Percentiles rank a stretch among this genome's conserved stretches.
Evolutionary conservation across 306 rosid genomes (phyloP).

Genomic region (Spatholobus suberectus): DNA sequence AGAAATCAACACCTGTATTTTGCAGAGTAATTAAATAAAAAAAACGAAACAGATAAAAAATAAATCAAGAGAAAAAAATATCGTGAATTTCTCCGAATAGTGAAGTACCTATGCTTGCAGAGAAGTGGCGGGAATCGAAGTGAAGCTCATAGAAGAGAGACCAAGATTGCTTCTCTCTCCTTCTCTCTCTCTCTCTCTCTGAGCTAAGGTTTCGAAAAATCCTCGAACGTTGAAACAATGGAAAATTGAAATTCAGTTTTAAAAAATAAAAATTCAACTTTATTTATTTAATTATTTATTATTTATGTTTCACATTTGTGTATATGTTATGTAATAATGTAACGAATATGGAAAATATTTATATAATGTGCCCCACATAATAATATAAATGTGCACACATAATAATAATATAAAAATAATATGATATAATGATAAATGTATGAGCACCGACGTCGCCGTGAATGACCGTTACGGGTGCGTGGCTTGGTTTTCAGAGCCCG

Average conservation of each 20-base stretch:
- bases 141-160: conserved; percentile 69
- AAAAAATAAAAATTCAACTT: not conserved
- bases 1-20: conserved; percentile 37
- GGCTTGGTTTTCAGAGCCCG: conserved; percentile 22
- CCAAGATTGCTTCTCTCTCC: conserved; percentile 25
- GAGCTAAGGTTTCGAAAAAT: conserved; percentile 82
- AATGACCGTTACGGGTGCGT: conserved; percentile 59
- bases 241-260: conserved; percentile 40
- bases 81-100: conserved; percentile 21
- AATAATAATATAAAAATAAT: not conserved
- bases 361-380: not conserved
- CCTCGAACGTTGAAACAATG: conserved; percentile 98
- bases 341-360: conserved; percentile 52
- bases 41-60: not conserved
- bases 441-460: conserved; percentile 87
- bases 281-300: conserved; percentile 32
- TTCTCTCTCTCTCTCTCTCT: conserved; percentile 16
- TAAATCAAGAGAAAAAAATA: conserved; percentile 3
- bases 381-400: conserved; percentile 1
- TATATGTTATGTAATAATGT: no score
- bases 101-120: conserved; percentile 62
- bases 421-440: not conserved
- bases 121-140: conserved; percentile 83
- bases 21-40: not conserved
- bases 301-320: conserved; percentile 6